Base-by-base conservation (phyloP, 805 yeast species). In the Ogataea trehaloabstinens region DNA sequence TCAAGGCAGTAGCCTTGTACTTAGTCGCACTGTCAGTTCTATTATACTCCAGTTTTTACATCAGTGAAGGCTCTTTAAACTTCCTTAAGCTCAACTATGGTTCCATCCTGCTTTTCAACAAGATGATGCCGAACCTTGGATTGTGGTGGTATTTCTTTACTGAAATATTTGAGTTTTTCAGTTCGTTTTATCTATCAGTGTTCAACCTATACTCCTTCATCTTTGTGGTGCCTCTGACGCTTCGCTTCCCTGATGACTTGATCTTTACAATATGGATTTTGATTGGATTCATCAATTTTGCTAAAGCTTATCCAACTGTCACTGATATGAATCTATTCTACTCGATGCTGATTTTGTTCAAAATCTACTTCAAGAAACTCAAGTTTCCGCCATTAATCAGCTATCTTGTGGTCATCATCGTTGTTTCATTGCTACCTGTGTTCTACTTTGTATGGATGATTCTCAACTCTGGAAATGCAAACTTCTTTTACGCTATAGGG, bases 121-220 rank as follows among this genome's bases (percentile, higher is more conserved):
- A 87, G 46, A 77, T 89, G 44, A 71, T 81, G 4, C 99, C 99
- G 19, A 93, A 93, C 62, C 61, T 93, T 48, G 99, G 99, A 0
- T 68, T 93, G 16, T 93, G 99, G 99, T 93, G 99, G 99, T 93
- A 93, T 66, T 80, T 90, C 53, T 93, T 93, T 68, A 85, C 91
- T 29, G 99, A 93, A 62, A 85, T 93, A 78, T 93, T 93, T 64
- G 93, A 84, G 39, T 85, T 80, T 56, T 93, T 91, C 70, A 74
- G 82, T 20, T 80, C 86, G 16, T 89, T 93, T 55, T 93, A 85
- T 68, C 66, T 82, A 28, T 80, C 88, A 8, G 82, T 89, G 16
- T 93, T 90, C 77, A 90, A 89, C 53, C 54, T 90, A 32, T 88
- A 81, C 62, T 63, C 80, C 12, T 67, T 79, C 15, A 65, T 82